Base-by-base conservation (phyloP, 2,329 filamentous ascomycete species). In the Talaromyces atroroseus region DNA sequence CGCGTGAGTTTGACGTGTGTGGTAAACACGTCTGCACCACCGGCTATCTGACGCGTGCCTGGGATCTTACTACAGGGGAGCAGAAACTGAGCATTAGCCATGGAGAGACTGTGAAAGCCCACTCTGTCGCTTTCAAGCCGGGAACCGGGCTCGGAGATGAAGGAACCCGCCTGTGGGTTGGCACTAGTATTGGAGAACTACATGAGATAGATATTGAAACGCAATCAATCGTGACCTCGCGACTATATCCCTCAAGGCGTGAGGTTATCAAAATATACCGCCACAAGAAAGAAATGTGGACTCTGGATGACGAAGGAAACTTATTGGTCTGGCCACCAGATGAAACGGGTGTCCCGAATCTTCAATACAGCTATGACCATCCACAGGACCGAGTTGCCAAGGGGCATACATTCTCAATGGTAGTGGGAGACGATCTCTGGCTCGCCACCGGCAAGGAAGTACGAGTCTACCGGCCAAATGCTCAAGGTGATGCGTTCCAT, bases 241-340 rank as follows among this genome's bases (percentile, higher is more conserved):
- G 88, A 64, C 75, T 82, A 51, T 88, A 89, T 2, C 94, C 97
- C 65, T 84, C 85, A 7, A 84, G 89, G 44, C 81, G 85, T 59
- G 89, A 95, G 63, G 82, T 99, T 51, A 82, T 89, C 61, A 90
- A 86, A 64, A 95, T 99, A 44, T 88, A 90, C 67, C 85, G 94
- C 40, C 88, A 95, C 70, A 87, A 84, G 60, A 90, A 90, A 62
- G 89, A 96, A 66, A 83, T 99, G 69, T 99, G 94, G 94, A 92
- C 92, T 0, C 72, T 99, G 49, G 94, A 97, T 68, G 92, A 96
- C 61, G 85, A 88, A 48, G 94, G 94, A 11, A 89, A 88, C 47
- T 76, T 99, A 14, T 85, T 90, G 62, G 82, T 97, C 5, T 99
- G 94, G 94, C 85, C 84, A 1, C 86, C 92, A 3, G 89, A 91